A percentile compares a stretch with the other conserved stretches of the same genome.
phyloP scores from a whole-genome alignment of 441 rosid species.

The Gossypium schwendimanii region DNA sequence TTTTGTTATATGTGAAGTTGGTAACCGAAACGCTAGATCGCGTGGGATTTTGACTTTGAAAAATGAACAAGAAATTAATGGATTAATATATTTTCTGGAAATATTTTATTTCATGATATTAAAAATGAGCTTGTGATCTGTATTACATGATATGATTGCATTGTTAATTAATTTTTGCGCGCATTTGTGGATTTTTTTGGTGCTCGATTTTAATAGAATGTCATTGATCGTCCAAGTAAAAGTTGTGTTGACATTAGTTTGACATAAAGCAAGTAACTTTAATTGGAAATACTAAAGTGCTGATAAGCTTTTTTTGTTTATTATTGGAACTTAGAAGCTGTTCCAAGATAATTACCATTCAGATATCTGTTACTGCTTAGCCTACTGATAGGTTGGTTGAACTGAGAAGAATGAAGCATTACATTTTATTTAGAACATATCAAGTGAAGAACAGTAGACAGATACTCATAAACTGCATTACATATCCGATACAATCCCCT shows the following conservation, averaged over 20 bases:
- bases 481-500: not conserved
- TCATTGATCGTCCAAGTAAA: not conserved
- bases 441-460: not conserved
- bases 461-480: not conserved
- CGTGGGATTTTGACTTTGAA: not conserved
- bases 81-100: not conserved
- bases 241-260: not conserved
- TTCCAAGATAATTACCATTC: not conserved
- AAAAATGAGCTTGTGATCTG: slow-evolving; percentile 12
- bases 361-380: not conserved
- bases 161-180: not conserved
- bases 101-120: not conserved
- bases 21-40: slow-evolving; percentile 23
- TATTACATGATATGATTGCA: not conserved
- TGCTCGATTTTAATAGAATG: not conserved
- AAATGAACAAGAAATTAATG: not conserved
- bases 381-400: not conserved
- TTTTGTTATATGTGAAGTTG: slow-evolving; percentile 5
- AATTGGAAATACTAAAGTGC: not conserved
- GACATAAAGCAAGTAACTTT: not conserved
- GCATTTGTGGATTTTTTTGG: not conserved
- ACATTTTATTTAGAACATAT: not conserved
- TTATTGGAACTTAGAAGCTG: not conserved
- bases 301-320: not conserved
- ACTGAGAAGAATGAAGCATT: not conserved